A percentile compares a stretch with the other conserved stretches of the same genome.
These are phyloP conservation scores for Cenococcum geophilum DNA, from an alignment of 495 filamentous ascomycete genomes.

Conservation along the genomic window DNA sequence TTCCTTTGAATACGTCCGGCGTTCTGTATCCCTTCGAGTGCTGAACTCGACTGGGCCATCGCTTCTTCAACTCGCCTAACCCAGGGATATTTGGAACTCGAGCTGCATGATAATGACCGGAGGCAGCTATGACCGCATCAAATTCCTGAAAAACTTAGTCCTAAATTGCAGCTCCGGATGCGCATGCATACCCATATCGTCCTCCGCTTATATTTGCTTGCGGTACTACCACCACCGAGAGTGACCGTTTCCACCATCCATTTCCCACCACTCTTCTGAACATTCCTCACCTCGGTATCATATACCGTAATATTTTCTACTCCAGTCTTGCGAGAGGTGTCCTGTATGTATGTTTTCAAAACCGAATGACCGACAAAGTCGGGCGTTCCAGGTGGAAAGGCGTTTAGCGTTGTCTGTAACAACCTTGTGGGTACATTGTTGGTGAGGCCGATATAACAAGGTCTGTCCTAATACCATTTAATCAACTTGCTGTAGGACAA, in stretches of 20 bases:
- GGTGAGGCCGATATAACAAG: slow-evolving; percentile 54
- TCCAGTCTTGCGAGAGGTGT: slow-evolving; percentile 44
- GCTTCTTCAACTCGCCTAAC: slow-evolving; percentile 49
- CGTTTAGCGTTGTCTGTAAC: slow-evolving; percentile 52
- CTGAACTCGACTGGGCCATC: slow-evolving; percentile 57
- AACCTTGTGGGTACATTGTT: slow-evolving; percentile 62
- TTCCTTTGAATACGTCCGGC: slow-evolving; percentile 51
- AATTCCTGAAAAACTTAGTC: slow-evolving; percentile 35
- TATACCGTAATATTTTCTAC: slow-evolving; percentile 45
- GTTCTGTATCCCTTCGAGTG: slow-evolving; percentile 77
- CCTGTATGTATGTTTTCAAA: slow-evolving; percentile 55
- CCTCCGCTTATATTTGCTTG: neutral
- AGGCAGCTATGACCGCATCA: slow-evolving; percentile 77
- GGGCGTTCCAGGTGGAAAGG: slow-evolving; percentile 55
- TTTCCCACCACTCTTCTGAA: slow-evolving; percentile 43
- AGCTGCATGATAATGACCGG: slow-evolving; percentile 69
- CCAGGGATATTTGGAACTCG: slow-evolving; percentile 60
- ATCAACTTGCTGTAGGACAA: slow-evolving; percentile 9
- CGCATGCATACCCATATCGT: neutral
- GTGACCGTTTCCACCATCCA: slow-evolving; percentile 49
- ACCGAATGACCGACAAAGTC: slow-evolving; percentile 51
- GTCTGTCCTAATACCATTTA: slow-evolving; percentile 32
- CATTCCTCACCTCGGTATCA: slow-evolving; percentile 52
- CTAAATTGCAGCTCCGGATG: slow-evolving; percentile 26
- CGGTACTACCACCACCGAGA: slow-evolving; percentile 17